Evolutionary conservation across 192 early-diverging fungal species (phyloP), one percentile per base, ranked within the genome.

Genomic region (Phycomyces blakesleeanus): DNA sequence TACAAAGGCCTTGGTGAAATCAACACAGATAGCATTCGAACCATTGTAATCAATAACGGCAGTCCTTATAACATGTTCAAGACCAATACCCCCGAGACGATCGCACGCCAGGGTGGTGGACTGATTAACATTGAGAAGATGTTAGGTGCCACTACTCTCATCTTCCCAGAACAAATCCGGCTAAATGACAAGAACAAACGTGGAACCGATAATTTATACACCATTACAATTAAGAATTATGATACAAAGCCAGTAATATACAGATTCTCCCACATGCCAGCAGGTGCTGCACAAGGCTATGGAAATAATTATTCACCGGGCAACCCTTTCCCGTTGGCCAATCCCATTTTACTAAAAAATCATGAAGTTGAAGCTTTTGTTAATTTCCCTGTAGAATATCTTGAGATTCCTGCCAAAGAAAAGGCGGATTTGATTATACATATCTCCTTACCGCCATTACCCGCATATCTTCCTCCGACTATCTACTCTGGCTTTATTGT

Each of bases 121-220:
- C 74, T 95, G 25, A 76, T 96, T 25, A 83, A 93, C 72, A 64
- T 91, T 44, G 78, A 74, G 51, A 61, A 78, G 24, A 83, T 93
- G 3, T 44, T 93, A 47, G 69, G 40, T 9, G 62, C 86, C 9
- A 78, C 80, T 12, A 72, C 76, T 1, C 37, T 68, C 0, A 67
- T 91, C 37, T 69, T 66, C 8, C 91, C 92, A 1, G 68, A 78
- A 10, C 72, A 74, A 8, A 59, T 92, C 37, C 76, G 82, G 6
- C 71, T 90, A 38, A 81, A 80, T 51, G 82, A 87, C 52, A 72
- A 68, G 26, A 66, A 44, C 5, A 63, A 78, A 64, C 29, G 64
- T 20, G 63, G 53, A 14, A 27, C 51, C 6, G 61, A 69, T 10
- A 74, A 64, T 24, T 60, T 70, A 25, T 59, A 67, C 49, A 75